Percentiles rank a stretch among this genome's conserved stretches.
Conservation (phyloP, 805 yeast genomes). For the Metschnikowia proteae region DNA sequence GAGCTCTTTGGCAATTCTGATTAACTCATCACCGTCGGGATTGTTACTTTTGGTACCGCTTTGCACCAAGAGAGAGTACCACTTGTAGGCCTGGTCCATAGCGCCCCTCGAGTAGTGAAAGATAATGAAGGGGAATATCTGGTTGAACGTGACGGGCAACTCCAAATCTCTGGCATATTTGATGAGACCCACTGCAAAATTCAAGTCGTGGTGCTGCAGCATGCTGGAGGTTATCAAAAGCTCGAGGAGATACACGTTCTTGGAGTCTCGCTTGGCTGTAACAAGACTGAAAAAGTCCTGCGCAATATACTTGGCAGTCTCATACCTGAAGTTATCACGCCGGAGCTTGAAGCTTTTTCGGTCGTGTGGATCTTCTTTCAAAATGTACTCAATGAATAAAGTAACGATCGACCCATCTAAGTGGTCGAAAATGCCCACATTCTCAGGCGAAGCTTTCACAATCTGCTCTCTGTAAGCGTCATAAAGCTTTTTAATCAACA, state of each 20-base stretch:
- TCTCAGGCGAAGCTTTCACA: not conserved
- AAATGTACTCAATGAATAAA: slow-evolving; percentile 24
- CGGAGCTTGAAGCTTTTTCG: slow-evolving; percentile 17
- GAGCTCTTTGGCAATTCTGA: slow-evolving; percentile 31
- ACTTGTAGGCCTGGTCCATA: slow-evolving; percentile 28
- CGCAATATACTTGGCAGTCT: slow-evolving; percentile 26
- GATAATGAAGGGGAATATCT: slow-evolving; percentile 36
- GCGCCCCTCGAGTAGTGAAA: slow-evolving; percentile 33
- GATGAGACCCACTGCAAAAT: slow-evolving; percentile 31
- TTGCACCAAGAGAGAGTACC: slow-evolving; percentile 35
- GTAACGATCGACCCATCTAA: slow-evolving; percentile 20
- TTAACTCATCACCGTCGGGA: slow-evolving; percentile 25
- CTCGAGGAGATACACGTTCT: slow-evolving; percentile 26
- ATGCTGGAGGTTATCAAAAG: slow-evolving; percentile 31
- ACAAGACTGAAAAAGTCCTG: slow-evolving; percentile 20
- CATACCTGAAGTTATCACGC: slow-evolving; percentile 12
- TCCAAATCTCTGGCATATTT: slow-evolving; percentile 23
- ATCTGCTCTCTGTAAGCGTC: slow-evolving; percentile 18
- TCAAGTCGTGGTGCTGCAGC: slow-evolving; percentile 29
- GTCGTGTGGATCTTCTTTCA: slow-evolving; percentile 21
- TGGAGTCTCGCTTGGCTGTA: slow-evolving; percentile 12
- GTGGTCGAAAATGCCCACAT: slow-evolving; percentile 11
- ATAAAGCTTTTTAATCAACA: slow-evolving; percentile 21
- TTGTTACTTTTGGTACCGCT: slow-evolving; percentile 31
- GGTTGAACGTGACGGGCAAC: slow-evolving; percentile 38